Evolutionary conservation across 805 yeast genomes (phyloP), one percentile per base, ranked within the genome.

Genomic region (Metschnikowia rubicola): DNA sequence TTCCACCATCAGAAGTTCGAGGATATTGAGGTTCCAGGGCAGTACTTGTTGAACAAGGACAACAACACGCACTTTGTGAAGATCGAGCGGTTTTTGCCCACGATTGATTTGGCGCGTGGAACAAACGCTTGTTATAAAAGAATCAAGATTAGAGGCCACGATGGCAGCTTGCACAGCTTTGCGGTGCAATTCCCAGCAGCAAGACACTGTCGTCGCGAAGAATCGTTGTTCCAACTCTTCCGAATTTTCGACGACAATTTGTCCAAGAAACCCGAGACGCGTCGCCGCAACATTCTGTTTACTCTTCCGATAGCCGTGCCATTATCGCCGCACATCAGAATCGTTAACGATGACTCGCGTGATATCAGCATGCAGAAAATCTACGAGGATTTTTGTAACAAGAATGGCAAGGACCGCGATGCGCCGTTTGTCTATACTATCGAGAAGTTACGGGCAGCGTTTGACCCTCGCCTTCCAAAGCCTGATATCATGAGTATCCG

Each of bases 1-100:
- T 94, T 95, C 80, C 99, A 94, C 67, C 96, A 94, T 64, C 98
- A 94, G 65, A 92, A 90, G 67, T 94, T 94, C 62, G 99, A 94
- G 64, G 99, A 94, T 41, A 88, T 94, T 48, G 99, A 94, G 64
- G 83, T 94, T 48, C 99, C 99, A 0, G 99, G 99, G 1, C 99
- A 94, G 63, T 94, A 94, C 61, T 71, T 91, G 61, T 73, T 89
- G 70, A 87, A 88, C 64, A 86, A 84, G 63, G 98, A 92, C 59
- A 89, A 78, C 65, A 92, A 88, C 62, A 66, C 80, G n/a, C 96
- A 92, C 64, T 95, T 94, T 64, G 79, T 89, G 41, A 94, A 94
- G 74, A 88, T 94, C 59, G 97, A 90, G 53, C 75, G 99, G 48
- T 95, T 94, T 68, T 69, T 94, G 64, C 95, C 98, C 2, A 81